phyloP scores from a whole-genome alignment of 169 alveolate species.

The Cyclospora cayetanensis region DNA sequence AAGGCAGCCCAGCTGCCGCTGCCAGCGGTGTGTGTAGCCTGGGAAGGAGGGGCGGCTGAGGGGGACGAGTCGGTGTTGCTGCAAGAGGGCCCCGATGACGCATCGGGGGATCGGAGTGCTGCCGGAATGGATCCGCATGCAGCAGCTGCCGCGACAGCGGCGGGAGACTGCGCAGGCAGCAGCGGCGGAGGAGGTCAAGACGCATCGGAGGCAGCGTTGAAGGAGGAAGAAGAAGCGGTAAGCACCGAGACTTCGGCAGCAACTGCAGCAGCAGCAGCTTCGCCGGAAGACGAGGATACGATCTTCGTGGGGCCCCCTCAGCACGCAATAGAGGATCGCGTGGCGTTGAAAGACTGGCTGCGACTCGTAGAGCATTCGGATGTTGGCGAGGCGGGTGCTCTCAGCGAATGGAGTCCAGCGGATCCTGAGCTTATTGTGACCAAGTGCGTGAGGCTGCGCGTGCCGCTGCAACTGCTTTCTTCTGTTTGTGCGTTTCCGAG shows the following conservation, averaged over 20 bases:
- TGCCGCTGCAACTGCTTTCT: too few species aligned
- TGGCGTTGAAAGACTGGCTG: not conserved
- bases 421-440: slow-evolving; percentile 58
- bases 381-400: slow-evolving; percentile 61
- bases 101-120: not conserved
- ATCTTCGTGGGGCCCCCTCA: slow-evolving; percentile 4
- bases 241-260: not conserved
- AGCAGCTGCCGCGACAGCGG: not conserved
- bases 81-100: not conserved
- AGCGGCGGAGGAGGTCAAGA: not conserved
- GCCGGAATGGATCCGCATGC: not conserved
- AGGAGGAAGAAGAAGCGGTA: not conserved
- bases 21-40: not conserved
- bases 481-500: too few species aligned
- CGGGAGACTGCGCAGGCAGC: not conserved
- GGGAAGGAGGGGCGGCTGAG: not conserved
- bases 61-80: not conserved
- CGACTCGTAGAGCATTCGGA: not conserved
- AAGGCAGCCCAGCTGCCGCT: not conserved
- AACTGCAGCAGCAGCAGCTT: not conserved
- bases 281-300: not conserved
- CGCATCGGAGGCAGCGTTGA: not conserved
- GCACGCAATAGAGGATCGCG: not conserved
- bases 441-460: too few species aligned
- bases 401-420: slow-evolving; percentile 68